A percentile compares a stretch with the other conserved stretches of the same genome.
Conservation (phyloP, 768 basidiomycete species). For the Termitomyces sp. region DNA sequence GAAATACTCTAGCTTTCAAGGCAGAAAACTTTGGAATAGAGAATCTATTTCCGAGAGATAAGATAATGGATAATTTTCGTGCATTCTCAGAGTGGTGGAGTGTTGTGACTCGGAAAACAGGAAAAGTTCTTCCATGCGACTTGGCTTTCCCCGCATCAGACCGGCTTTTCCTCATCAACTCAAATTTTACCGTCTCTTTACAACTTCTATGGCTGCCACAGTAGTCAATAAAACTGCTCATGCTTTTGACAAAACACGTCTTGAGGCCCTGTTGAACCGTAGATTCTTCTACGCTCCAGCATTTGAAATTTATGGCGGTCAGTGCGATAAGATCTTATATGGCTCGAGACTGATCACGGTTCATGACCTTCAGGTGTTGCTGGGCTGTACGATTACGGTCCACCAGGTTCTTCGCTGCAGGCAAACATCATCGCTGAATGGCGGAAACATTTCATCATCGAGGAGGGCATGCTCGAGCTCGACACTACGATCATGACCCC, state of each 20-base stretch:
- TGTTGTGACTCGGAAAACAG: constrained; percentile 13
- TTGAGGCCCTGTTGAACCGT: constrained; percentile 83
- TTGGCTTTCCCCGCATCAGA: constrained; percentile 18
- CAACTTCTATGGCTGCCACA: constrained; percentile 16
- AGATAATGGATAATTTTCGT: not conserved
- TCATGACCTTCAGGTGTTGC: constrained; percentile 67
- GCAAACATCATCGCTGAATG: constrained; percentile 96
- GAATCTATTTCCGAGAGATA: constrained; percentile 2
- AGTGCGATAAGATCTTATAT: constrained; percentile 23
- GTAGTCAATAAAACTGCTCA: constrained; percentile 79
- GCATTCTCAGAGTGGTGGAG: not conserved
- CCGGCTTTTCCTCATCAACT: constrained; percentile 10
- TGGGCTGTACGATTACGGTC: constrained; percentile 97
- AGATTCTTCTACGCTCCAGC: constrained; percentile 98
- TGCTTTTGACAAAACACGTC: constrained; percentile 78
- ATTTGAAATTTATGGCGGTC: constrained; percentile 98
- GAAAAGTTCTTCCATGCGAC: constrained; percentile 11
- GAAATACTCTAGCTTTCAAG: too few species aligned
- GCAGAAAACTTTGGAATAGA: too few species aligned
- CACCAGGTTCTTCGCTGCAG: constrained; percentile 91
- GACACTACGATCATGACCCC: constrained; percentile 99
- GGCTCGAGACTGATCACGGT: not conserved
- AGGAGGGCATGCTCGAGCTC: constrained; percentile 97
- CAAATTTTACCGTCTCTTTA: constrained; percentile 11
- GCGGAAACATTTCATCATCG: constrained; percentile 97